Conservation (phyloP, 2,329 filamentous ascomycete species). For the Colletotrichum simmondsii region DNA sequence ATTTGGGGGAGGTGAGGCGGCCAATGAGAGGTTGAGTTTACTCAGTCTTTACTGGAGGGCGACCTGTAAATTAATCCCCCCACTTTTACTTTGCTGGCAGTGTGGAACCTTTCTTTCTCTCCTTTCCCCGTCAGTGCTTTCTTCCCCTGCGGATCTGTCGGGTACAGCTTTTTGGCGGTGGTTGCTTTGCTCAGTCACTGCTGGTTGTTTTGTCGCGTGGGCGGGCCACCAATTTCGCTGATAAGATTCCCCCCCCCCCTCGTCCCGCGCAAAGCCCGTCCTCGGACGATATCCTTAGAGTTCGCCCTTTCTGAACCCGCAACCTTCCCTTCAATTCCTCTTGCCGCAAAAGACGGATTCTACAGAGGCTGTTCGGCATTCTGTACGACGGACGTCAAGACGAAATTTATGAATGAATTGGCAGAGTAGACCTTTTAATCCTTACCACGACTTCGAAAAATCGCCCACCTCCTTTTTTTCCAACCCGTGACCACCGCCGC, state of each 20-base stretch:
- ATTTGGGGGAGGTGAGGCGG: not conserved
- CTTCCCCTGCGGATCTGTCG: slow-evolving; percentile 19
- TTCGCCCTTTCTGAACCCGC: not conserved
- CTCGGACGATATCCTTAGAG: not conserved
- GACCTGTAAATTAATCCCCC: not conserved
- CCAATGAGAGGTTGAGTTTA: slow-evolving; percentile 3
- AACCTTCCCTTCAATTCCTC: not conserved
- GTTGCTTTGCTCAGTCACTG: not conserved
- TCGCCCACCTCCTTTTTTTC: not conserved
- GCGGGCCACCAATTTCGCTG: slow-evolving; percentile 21
- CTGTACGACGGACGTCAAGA: not conserved
- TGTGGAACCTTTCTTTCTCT: slow-evolving; percentile 1
- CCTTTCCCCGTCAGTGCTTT: slow-evolving; percentile 2
- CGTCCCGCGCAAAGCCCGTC: not conserved
- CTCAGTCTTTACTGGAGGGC: not conserved
- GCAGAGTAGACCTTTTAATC: not conserved
- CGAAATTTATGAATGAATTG: not conserved
- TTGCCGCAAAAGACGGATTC: not conserved
- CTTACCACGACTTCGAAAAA: not conserved
- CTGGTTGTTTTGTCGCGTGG: slow-evolving; percentile 6
- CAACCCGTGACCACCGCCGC: not conserved
- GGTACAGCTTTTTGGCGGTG: slow-evolving; percentile 7
- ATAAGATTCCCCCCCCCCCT: slow-evolving; percentile 20
- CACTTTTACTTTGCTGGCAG: slow-evolving; percentile 28
- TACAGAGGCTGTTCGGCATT: not conserved